Evolutionary conservation across 345 rosid genomes (phyloP).

Genomic region (Physaria fendleri): DNA sequence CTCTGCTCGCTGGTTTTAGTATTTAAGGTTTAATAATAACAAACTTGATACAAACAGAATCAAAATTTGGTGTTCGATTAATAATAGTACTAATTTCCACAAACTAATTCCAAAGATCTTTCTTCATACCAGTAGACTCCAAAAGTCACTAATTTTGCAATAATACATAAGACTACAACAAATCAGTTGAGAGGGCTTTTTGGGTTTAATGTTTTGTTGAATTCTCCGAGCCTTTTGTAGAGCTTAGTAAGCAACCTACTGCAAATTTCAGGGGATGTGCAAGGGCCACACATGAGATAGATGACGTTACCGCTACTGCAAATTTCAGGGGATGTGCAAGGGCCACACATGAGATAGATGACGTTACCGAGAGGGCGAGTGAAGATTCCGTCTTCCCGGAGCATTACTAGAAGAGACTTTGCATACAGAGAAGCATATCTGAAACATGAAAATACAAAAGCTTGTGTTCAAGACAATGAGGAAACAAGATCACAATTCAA

Average conservation of each 20-base stretch:
- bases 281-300: constrained; percentile 88
- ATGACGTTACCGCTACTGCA: constrained; percentile 67
- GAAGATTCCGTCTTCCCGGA: constrained; percentile 70
- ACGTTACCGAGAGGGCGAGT: constrained; percentile 84
- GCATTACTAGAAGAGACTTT: constrained; percentile 56
- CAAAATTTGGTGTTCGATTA: not conserved
- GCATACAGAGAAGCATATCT: constrained; percentile 75
- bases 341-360: constrained; percentile 82
- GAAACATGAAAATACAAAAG: not conserved
- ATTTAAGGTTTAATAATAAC: no score
- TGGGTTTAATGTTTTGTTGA: constrained; percentile 10
- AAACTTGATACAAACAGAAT: no score
- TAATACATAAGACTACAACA: not conserved
- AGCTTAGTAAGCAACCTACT: constrained; percentile 50
- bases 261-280: constrained; percentile 65
- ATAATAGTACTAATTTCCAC: not conserved
- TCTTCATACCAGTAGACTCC: not conserved
- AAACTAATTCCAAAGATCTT: not conserved
- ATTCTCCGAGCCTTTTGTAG: constrained; percentile 47
- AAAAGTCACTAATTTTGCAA: not conserved
- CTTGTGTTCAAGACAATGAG: not conserved
- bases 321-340: constrained; percentile 61
- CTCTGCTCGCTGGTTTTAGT: no score
- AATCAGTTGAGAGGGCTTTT: not conserved
- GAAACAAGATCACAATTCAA: not conserved